A percentile compares a stretch with the other conserved stretches of the same genome.
Evolutionary conservation across 2,329 filamentous ascomycete species (phyloP).

Genomic region (Parastagonospora avenae): DNA sequence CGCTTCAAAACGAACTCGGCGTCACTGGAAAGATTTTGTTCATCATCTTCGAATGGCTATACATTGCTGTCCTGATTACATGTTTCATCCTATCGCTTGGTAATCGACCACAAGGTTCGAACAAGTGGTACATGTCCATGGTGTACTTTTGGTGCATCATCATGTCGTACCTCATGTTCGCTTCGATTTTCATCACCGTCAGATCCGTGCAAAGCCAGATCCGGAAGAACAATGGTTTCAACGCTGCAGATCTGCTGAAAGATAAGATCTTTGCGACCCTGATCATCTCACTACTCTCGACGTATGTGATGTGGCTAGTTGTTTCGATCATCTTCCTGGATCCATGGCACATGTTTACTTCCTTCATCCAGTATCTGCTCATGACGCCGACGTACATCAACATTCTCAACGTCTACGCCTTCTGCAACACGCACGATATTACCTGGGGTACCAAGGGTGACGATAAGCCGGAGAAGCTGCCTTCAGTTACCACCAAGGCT

Average conservation of each 20-base stretch:
- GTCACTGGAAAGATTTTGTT: slow-evolving; percentile 79
- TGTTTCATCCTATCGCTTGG: slow-evolving; percentile 95
- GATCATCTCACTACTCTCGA: slow-evolving; percentile 89
- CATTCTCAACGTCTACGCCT: slow-evolving; percentile 97
- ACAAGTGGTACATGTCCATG: slow-evolving; percentile 93
- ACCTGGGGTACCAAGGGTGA: slow-evolving; percentile 99
- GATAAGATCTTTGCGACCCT: slow-evolving; percentile 92
- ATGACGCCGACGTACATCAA: slow-evolving; percentile 97
- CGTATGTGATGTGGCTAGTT: slow-evolving; percentile 90
- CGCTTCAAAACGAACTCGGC: slow-evolving; percentile 78
- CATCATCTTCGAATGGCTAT: slow-evolving; percentile 94
- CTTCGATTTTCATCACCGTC: slow-evolving; percentile 92
- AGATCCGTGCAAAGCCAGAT: slow-evolving; percentile 79
- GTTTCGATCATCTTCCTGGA: slow-evolving; percentile 94
- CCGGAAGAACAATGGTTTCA: slow-evolving; percentile 66
- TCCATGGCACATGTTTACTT: slow-evolving; percentile 99
- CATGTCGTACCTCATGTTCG: slow-evolving; percentile 92
- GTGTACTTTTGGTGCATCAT: slow-evolving; percentile 98
- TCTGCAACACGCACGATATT: slow-evolving; percentile 97
- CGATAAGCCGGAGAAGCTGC: slow-evolving; percentile 90
- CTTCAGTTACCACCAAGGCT: slow-evolving; percentile 86
- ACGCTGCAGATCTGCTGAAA: slow-evolving; percentile 74
- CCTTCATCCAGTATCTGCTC: slow-evolving; percentile 89
- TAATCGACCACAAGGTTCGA: slow-evolving; percentile 92
- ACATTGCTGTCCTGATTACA: slow-evolving; percentile 86